A percentile compares a stretch with the other conserved stretches of the same genome.
Evolutionary conservation across 2,329 filamentous ascomycete species (phyloP).

Genomic region (Sporothrix phasma): DNA sequence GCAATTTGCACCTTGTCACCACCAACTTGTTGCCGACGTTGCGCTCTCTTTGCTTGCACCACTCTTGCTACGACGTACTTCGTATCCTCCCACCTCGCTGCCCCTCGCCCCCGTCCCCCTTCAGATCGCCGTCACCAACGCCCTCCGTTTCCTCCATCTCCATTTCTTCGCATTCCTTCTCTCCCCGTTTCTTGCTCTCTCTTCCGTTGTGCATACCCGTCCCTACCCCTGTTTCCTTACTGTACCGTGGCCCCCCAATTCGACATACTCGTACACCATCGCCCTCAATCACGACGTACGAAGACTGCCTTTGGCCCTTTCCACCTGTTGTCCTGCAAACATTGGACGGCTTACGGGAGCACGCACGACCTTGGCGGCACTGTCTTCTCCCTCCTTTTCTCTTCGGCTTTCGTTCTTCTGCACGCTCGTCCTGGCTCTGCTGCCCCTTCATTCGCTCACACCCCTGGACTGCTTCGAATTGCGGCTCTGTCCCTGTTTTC

Average conservation of each 20-base stretch:
- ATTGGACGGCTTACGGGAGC: not conserved
- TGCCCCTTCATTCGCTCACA: not conserved
- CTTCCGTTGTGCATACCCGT: slow-evolving; percentile 3
- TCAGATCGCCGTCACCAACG: slow-evolving; percentile 8
- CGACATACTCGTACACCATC: slow-evolving; percentile 9
- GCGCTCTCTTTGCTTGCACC: not conserved
- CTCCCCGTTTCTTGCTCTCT: not conserved
- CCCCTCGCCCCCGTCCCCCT: not conserved
- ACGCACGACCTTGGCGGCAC: not conserved
- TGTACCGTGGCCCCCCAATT: not conserved
- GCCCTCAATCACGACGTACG: not conserved
- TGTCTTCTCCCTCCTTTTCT: not conserved
- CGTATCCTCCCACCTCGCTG: not conserved
- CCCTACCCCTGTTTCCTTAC: not conserved
- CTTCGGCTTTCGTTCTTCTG: not conserved
- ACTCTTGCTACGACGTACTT: not conserved
- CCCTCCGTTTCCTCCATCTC: not conserved
- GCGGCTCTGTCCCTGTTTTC: not conserved
- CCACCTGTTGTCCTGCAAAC: not conserved
- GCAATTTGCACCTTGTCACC: not conserved
- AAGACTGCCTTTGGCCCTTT: slow-evolving; percentile 1
- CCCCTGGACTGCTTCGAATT: not conserved
- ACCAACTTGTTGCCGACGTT: not conserved
- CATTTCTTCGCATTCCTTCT: not conserved
- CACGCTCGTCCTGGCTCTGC: slow-evolving; percentile 1